phyloP scores from a whole-genome alignment of 2,329 filamentous ascomycete species.

The Epichloe hybrida region DNA sequence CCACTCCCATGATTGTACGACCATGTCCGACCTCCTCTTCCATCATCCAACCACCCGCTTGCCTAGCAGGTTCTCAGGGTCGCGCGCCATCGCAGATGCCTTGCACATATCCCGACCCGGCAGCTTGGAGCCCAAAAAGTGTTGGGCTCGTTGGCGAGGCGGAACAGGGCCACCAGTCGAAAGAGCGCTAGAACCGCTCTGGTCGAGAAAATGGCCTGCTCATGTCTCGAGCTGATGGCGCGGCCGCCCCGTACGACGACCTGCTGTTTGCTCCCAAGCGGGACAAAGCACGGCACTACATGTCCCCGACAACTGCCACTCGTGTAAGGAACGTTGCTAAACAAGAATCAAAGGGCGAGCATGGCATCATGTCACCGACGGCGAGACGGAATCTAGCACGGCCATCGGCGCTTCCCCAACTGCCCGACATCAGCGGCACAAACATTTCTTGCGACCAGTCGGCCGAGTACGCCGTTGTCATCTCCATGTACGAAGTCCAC shows the following conservation, averaged over 20 bases:
- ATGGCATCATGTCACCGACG: slow-evolving; percentile 32
- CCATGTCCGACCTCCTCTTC: slow-evolving; percentile 15
- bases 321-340: slow-evolving; percentile 36
- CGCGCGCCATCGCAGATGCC: slow-evolving; percentile 7
- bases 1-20: slow-evolving; percentile 57
- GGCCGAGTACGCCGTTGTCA: slow-evolving; percentile 72
- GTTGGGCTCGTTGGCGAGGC: slow-evolving; percentile 28
- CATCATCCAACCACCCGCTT: slow-evolving; percentile 10
- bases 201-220: slow-evolving; percentile 5
- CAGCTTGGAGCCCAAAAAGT: slow-evolving; percentile 25
- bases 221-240: not conserved
- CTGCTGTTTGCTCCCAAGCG: slow-evolving; percentile 20
- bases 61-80: slow-evolving; percentile 11
- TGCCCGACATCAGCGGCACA: slow-evolving; percentile 61
- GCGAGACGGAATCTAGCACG: slow-evolving; percentile 52
- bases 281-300: slow-evolving; percentile 17
- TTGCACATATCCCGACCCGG: slow-evolving; percentile 18
- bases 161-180: slow-evolving; percentile 12
- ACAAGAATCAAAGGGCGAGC: slow-evolving; percentile 33
- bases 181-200: slow-evolving; percentile 18
- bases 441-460: slow-evolving; percentile 43
- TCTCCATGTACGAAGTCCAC: slow-evolving; percentile 99
- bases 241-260: not conserved
- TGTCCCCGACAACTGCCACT: slow-evolving; percentile 33
- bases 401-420: slow-evolving; percentile 56